phyloP scores from a whole-genome alignment of 192 early-diverging fungal species.

The Coemansia sp. region DNA sequence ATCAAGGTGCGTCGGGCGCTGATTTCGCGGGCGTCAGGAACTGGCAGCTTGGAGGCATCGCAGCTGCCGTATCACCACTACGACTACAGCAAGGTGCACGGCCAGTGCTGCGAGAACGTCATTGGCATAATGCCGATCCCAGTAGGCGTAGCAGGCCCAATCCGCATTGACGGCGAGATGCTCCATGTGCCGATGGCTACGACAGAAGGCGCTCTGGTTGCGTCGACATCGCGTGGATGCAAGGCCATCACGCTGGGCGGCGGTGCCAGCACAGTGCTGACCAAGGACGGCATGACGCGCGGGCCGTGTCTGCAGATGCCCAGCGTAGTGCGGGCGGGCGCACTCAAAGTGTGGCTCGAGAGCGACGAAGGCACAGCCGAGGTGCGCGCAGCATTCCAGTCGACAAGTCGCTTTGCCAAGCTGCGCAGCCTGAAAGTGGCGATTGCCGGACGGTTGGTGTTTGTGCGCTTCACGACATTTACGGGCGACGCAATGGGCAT shows the following conservation, averaged over 20 bases:
- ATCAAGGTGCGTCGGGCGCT: conserved; percentile 78
- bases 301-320: conserved; percentile 91
- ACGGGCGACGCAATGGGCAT: conserved; percentile 98
- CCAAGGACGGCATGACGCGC: conserved; percentile 87
- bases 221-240: conserved; percentile 89
- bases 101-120: conserved; percentile 95
- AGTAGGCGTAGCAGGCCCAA: conserved; percentile 88
- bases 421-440: conserved; percentile 79
- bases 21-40: conserved; percentile 65
- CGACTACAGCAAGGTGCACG: conserved; percentile 85
- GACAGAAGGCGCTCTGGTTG: conserved; percentile 88
- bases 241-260: conserved; percentile 89
- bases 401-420: conserved; percentile 85
- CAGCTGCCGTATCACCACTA: conserved; percentile 80
- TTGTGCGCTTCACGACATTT: conserved; percentile 82
- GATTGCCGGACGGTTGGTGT: conserved; percentile 79
- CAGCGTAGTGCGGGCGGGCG: conserved; percentile 61
- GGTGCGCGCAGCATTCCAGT: conserved; percentile 78
- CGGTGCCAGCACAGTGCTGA: conserved; percentile 77
- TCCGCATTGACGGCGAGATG: conserved; percentile 75
- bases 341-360: conserved; percentile 75
- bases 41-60: conserved; percentile 66
- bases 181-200: conserved; percentile 94
- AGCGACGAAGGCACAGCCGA: conserved; percentile 58
- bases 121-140: conserved; percentile 91